Conservation (phyloP, 257 asterid species). For the Capsicum baccatum region DNA sequence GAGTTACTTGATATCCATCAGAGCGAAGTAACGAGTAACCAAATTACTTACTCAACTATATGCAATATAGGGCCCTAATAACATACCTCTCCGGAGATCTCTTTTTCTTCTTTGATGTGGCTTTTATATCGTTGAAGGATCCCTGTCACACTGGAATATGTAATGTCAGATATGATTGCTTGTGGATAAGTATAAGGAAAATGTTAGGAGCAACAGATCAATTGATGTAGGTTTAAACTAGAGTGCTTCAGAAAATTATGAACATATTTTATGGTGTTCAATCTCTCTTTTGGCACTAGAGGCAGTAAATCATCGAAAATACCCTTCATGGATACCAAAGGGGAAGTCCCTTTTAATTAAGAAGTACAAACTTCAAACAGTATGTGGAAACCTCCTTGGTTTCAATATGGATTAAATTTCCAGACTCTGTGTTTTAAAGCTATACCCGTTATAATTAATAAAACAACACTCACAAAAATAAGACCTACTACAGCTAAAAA, state of each 20-base stretch:
- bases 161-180: background rate
- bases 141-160: slow-evolving; percentile 1
- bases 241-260: background rate
- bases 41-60: background rate
- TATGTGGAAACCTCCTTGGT: no score
- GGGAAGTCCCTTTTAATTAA: background rate
- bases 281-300: background rate
- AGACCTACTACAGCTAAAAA: no score
- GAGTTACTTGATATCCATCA: background rate
- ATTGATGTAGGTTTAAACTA: background rate
- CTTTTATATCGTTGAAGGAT: background rate
- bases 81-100: background rate
- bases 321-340: background rate
- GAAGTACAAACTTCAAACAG: no score
- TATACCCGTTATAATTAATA: no score
- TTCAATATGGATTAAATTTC: no score
- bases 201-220: background rate
- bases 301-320: background rate
- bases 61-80: background rate
- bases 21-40: background rate
- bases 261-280: background rate
- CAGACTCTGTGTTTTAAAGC: no score
- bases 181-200: background rate
- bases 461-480: no score
- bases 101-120: slow-evolving; percentile 16